Conservation (phyloP, 495 filamentous ascomycete species). For the Pseudotulostoma volvatum region DNA sequence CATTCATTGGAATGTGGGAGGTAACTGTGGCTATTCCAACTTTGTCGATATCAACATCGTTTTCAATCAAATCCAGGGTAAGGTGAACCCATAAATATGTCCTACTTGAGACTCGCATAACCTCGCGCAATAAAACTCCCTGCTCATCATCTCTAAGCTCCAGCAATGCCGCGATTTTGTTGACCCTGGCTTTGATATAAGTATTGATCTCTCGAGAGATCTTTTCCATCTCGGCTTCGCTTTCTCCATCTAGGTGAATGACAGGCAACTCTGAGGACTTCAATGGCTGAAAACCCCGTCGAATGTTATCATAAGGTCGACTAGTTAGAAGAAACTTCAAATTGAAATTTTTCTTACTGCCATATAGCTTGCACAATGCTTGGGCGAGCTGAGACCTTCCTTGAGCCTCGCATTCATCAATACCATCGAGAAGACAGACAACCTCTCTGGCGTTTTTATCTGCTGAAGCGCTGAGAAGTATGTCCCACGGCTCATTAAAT, state of each 20-base stretch:
- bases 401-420: conserved; percentile 23
- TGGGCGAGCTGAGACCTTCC: conserved; percentile 8
- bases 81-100: conserved; percentile 26
- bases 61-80: conserved; percentile 6
- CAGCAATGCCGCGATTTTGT: conserved; percentile 7
- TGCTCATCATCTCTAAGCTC: conserved; percentile 6
- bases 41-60: conserved; percentile 7
- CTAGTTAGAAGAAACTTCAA: conserved; percentile 26
- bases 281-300: conserved; percentile 8
- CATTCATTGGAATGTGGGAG: conserved; percentile 7
- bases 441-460: conserved; percentile 26
- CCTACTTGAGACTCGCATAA: conserved; percentile 17
- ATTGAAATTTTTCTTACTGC: conserved; percentile 1
- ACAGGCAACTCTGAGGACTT: conserved; percentile 5
- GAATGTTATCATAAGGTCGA: conserved; percentile 18
- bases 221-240: conserved; percentile 13
- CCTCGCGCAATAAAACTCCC: conserved; percentile 12
- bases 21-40: conserved; percentile 6
- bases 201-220: conserved; percentile 24
- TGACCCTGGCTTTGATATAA: conserved; percentile 18
- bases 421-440: conserved; percentile 27
- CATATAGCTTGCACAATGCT: conserved; percentile 1
- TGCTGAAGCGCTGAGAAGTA: conserved; percentile 16
- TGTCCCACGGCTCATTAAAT: conserved; percentile 25
- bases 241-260: conserved; percentile 16